Base-by-base conservation (phyloP, 257 asterid genomes). In the Nicotiana attenuata region DNA sequence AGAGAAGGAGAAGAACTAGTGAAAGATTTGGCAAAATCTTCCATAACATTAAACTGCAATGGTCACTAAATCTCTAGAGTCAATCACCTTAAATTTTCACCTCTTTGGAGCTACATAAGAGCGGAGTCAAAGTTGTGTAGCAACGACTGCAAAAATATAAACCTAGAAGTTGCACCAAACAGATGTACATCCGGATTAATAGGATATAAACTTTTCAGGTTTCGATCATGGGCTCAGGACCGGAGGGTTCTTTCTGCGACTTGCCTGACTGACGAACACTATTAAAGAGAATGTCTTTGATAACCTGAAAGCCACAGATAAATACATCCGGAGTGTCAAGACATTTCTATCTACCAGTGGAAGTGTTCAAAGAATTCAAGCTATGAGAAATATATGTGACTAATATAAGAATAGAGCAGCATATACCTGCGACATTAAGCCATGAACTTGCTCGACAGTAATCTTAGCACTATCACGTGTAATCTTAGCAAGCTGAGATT, bases 371-470 rank as follows among this genome's bases (percentile, higher is more conserved):
- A 15, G 10, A 38, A 6, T 33, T 57, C 11, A 50, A 59, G 65
- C 65, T 19, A 29, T 56, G 9, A 24, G 35, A 85, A 35, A 31
- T 22, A 56, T 45, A 69, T 56, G 82, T 22, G 55, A 19, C 24
- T 56, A 52, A 76, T 59, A 3, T 55, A 64, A 22, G 61, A 28
- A 53, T 13, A 67, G 35, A 41, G 29, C 10, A 29, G 35, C 17
- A 3, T 16, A 67, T 65, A 92, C 99, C 97, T 94, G 99, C 35
- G 99, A 96, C 99, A 96, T 96, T 87, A 96, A 87, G 75, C 98
- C 98, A 87, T 96, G 99, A 84, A 96, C 98, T 90, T 96, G 99
- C 89, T 96, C 99, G 47, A 92, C 99, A 11, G 99, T 93, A 82
- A 96, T 96, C 91, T 96, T 96, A 20, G 92, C 91, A 82, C 99